phyloP scores from a whole-genome alignment of 148 eudicot genomes.

The Euryodendron excelsum region DNA sequence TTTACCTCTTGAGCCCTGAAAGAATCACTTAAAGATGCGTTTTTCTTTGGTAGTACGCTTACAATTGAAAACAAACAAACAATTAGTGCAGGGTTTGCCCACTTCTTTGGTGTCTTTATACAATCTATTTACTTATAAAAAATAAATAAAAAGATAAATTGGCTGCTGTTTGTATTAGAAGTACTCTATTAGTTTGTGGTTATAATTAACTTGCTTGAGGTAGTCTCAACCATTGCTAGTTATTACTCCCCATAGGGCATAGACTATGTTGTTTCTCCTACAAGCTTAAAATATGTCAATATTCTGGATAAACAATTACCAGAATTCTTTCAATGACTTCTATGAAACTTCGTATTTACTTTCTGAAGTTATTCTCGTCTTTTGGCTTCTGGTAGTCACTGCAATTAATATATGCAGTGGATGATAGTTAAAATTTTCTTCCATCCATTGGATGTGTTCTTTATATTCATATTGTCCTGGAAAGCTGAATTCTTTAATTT shows the following conservation, averaged over 20 bases:
- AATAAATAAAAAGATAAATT: background rate
- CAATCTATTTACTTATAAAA: too few relatives aligned
- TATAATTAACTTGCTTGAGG: background rate
- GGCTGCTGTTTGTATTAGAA: background rate
- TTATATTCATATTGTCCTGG: background rate
- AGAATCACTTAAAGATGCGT: background rate
- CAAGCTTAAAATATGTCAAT: background rate
- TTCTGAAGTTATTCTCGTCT: background rate
- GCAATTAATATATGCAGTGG: background rate
- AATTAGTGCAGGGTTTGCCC: too few relatives aligned
- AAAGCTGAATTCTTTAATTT: background rate
- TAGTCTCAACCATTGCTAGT: background rate
- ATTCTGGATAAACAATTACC: background rate
- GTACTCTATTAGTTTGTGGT: background rate
- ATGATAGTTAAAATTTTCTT: too few relatives aligned
- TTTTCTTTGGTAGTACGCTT: background rate
- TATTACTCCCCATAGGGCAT: background rate
- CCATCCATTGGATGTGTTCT: background rate
- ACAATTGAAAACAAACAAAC: too few relatives aligned
- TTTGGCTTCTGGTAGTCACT: background rate
- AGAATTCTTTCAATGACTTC: background rate
- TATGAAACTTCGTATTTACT: background rate
- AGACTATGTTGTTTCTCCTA: background rate
- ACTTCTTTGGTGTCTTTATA: too few relatives aligned
- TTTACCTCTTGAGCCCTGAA: background rate